Base-by-base conservation (phyloP, 2,329 filamentous ascomycete species). In the Rhexocercosporidium sp. region DNA sequence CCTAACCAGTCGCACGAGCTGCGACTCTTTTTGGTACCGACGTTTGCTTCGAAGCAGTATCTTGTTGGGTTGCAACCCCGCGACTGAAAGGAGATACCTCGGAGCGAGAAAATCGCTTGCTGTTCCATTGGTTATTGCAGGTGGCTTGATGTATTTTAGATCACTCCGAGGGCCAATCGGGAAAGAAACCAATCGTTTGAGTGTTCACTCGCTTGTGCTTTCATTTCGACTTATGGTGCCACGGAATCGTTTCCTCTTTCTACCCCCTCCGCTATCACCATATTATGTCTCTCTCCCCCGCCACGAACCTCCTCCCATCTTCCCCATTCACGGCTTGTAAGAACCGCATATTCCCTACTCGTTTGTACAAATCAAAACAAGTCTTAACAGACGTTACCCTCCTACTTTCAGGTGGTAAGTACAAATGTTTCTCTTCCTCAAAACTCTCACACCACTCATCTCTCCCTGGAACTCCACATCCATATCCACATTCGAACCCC, bases 1-100 rank as follows among this genome's bases (percentile, higher is more conserved):
- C 59, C 60, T 5, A 70, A 70, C 7, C 71, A 73, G 60, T 69
- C 61, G 5, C 69, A 72, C 54, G 64, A 73, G 59, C 39, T 72
- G 62, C 66, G 53, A 12, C 62, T 71, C 16, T 68, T 70, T 61
- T 66, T 66, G 18, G 69, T 72, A 3, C 71, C 71, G 11, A 37
- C 20, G 2, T 56, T 37, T 22, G 29, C 37, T 18, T 56, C 53
- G 29, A 56, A 56, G 53, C 31, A 56, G n/a, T 56, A 56, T 56
- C 53, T 56, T 12, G 53, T 56, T 56, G 29, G 29, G 31, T 22
- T 56, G 29, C 37, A 56, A 22, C 53, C 53, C 12, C 53, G 53
- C 9, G 20, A 56, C 9, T 56, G 29, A 56, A 4, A 31, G 12
- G 39, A 14, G 4, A 3, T n/a, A 3, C n/a, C 8, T 44, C n/a